These are phyloP conservation scores for Solanum tarijense DNA, from an alignment of 257 asterid species.

Conservation along the genomic window DNA sequence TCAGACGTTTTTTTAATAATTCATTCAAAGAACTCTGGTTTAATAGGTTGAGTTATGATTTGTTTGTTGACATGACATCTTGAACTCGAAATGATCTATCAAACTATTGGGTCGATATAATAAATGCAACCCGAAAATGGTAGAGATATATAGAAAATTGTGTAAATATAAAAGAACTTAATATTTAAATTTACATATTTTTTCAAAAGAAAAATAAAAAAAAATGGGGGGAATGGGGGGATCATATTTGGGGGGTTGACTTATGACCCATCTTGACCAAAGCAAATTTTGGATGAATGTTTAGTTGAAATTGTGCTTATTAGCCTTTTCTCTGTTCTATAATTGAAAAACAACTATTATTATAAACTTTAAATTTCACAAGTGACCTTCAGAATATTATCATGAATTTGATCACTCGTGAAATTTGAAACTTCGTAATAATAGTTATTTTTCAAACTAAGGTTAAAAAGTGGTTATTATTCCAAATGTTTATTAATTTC, in stretches of 20 bases:
- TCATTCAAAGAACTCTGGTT: neutral
- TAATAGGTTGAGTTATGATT: neutral
- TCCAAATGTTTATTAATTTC: too few relatives aligned
- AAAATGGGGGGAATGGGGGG: too few relatives aligned
- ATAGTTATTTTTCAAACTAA: neutral
- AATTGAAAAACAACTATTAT: too few relatives aligned
- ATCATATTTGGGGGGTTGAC: neutral
- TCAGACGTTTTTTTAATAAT: accelerated
- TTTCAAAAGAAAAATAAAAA: neutral
- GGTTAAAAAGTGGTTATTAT: neutral
- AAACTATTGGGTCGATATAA: neutral
- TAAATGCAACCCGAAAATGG: neutral
- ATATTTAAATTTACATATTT: neutral
- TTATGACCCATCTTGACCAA: neutral
- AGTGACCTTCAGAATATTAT: neutral
- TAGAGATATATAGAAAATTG: neutral
- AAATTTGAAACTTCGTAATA: neutral
- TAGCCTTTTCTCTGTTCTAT: accelerated
- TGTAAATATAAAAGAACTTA: neutral
- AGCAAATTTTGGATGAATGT: neutral
- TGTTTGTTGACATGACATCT: neutral
- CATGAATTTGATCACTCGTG: neutral
- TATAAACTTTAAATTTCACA: neutral
- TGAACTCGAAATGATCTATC: neutral
- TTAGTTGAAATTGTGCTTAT: too few relatives aligned